Conservation (phyloP, 768 basidiomycete genomes). For the Trametes cubensis region DNA sequence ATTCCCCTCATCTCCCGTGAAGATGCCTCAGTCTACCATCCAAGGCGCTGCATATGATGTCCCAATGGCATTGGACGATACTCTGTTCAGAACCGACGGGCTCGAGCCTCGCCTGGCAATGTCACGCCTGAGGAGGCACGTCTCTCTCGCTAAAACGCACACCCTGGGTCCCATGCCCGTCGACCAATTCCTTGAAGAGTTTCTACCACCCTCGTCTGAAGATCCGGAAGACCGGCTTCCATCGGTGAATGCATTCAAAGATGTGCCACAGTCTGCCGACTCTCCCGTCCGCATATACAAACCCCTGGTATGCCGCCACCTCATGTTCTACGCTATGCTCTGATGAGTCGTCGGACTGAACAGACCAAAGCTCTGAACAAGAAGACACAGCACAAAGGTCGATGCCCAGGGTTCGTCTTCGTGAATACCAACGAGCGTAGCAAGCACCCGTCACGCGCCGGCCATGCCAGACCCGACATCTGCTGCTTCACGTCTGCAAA, state of each 20-base stretch:
- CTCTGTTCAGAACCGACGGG: background rate
- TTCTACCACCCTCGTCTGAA: background rate
- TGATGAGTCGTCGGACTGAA: constrained; percentile 27
- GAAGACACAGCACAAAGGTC: background rate
- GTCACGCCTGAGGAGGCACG: background rate
- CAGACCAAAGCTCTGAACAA: background rate
- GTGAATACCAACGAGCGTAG: background rate
- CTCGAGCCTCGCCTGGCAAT: background rate
- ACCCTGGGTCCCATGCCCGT: constrained; percentile 19
- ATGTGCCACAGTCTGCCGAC: background rate
- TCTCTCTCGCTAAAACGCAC: background rate
- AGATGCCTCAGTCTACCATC: too few species aligned
- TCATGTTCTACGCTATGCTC: background rate
- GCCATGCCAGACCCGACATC: constrained; percentile 10
- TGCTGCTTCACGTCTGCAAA: constrained; percentile 10
- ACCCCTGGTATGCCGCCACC: background rate
- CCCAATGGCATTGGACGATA: background rate
- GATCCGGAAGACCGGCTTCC: background rate
- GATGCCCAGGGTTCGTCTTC: constrained; percentile 17
- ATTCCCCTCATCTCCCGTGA: too few species aligned
- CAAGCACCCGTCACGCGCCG: background rate
- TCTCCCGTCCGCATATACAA: background rate
- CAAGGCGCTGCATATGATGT: too few species aligned
- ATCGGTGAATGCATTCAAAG: background rate
- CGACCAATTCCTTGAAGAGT: background rate